These are phyloP conservation scores for Lycium ferocissimum DNA, from an alignment of 257 asterid species.

Conservation along the genomic window DNA sequence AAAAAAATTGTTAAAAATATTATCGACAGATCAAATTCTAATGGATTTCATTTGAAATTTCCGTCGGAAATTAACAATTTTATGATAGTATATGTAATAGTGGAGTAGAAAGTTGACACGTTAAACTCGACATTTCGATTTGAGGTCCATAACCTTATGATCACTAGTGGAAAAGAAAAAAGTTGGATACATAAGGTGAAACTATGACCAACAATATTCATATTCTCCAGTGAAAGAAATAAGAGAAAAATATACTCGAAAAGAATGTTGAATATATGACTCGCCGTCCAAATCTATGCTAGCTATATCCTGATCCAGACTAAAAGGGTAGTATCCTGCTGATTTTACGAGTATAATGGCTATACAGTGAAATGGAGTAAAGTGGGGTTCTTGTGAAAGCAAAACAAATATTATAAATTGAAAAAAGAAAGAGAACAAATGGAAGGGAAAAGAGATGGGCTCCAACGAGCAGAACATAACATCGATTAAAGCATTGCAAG, in stretches of 20 bases:
- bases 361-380: background rate
- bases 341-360: background rate
- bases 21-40: too few relatives aligned
- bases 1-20: too few relatives aligned
- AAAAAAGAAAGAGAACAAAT: background rate
- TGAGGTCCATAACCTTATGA: background rate
- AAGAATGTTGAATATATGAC: background rate
- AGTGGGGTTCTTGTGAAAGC: constrained; percentile 20
- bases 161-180: background rate
- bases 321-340: background rate
- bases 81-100: too few relatives aligned
- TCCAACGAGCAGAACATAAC: constrained; percentile 9
- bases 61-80: too few relatives aligned
- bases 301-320: constrained; percentile 1
- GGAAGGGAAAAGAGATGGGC: background rate
- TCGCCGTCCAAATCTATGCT: background rate
- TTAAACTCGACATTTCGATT: background rate
- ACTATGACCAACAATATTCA: constrained; percentile 8
- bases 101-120: background rate
- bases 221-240: background rate
- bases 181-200: background rate
- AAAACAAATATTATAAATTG: background rate
- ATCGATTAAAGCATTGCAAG: background rate
- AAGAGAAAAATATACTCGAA: background rate
- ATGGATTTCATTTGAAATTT: too few relatives aligned